Base-by-base conservation (phyloP, 106 monocot genomes). In the Platanthera zijinensis region DNA sequence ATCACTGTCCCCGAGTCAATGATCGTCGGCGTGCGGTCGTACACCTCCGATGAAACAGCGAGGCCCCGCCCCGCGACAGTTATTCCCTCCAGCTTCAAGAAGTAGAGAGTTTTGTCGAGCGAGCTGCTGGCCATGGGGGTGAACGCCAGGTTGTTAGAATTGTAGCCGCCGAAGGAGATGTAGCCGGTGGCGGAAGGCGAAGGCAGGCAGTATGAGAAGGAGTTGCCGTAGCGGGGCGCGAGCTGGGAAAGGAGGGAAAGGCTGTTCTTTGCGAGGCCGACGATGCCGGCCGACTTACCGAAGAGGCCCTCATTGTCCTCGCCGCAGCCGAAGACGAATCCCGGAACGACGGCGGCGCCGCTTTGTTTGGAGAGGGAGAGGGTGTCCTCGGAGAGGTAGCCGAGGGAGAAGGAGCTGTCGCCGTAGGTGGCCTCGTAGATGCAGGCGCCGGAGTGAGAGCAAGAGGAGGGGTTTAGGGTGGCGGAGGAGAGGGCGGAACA, bases 131-230 rank as follows among this genome's bases (percentile, higher is more conserved):
- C 51, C 84, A 92, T 79, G 2, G 86, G 84, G 10, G 92, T 92
- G 84, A 69, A 92, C 0, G 81, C 15, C 50, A 61, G 81, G 25
- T 25, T 17, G 1, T 76, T 3, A 3, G 77, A 12, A 21, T 45
- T 6, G 69, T 76, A 71, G 52, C 78, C 50, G 10, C 91, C 91
- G 14, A 89, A 54, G n/a, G 91, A 85, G 47, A 97, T 77, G 69
- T 69, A 87, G 1, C 96, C 96, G 9, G 86, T 11, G 66, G 84
- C 78, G 32, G 90, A 48, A 2, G 80, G 51, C 3, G 90, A 82
- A 22, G 96, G 96, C 51, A 96, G 96, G 85, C 96, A 96, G 81
- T 96, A 96, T 64, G 90, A 84, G 90, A 96, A 96, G 51, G 90
- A 57, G 74, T 79, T 51, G 21, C 90, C 89, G 10, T 69, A 45